Evolutionary conservation across 495 filamentous ascomycete species (phyloP).

Genomic region (Penicillium mononematosum): DNA sequence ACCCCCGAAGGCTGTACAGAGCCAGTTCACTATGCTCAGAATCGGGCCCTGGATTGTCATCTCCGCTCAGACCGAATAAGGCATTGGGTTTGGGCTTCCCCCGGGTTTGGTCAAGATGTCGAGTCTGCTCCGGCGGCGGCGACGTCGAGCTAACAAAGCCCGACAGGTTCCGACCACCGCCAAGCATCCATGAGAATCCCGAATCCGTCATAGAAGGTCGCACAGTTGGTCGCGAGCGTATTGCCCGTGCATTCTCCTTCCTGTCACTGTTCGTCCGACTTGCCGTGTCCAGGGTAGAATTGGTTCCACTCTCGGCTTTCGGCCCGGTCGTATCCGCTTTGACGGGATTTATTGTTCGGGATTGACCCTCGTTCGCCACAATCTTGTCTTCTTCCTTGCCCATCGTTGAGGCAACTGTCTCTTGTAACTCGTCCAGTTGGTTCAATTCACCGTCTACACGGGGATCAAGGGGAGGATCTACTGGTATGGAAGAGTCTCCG

Average conservation of each 20-base stretch:
- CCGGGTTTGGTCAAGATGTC: conserved; percentile 30
- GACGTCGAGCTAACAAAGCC: conserved; percentile 52
- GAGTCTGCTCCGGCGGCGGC: conserved; percentile 47
- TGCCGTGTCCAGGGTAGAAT: conserved; percentile 14
- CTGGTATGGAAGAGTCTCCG: conserved; percentile 59
- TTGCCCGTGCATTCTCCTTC: conserved; percentile 15
- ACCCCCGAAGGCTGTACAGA: conserved; percentile 56
- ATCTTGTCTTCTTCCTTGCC: not conserved
- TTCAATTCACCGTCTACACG: conserved; percentile 11
- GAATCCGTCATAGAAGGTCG: conserved; percentile 66
- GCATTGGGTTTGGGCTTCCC: conserved; percentile 34
- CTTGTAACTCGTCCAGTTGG: not conserved
- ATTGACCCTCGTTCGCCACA: conserved; percentile 10
- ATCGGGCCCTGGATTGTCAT: conserved; percentile 28
- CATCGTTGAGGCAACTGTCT: not conserved
- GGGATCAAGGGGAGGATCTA: conserved; percentile 22
- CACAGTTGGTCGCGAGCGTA: conserved; percentile 10
- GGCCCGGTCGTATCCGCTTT: conserved; percentile 12
- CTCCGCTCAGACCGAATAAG: conserved; percentile 43
- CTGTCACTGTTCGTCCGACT: conserved; percentile 10
- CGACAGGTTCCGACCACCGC: conserved; percentile 49
- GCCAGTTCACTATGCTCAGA: conserved; percentile 45
- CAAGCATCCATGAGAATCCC: conserved; percentile 96
- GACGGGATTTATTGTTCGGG: conserved; percentile 1
- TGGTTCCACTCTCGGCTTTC: conserved; percentile 16